Evolutionary conservation across 352 stramenopile genomes (phyloP).

Genomic region (Phytophthora boehmeriae): DNA sequence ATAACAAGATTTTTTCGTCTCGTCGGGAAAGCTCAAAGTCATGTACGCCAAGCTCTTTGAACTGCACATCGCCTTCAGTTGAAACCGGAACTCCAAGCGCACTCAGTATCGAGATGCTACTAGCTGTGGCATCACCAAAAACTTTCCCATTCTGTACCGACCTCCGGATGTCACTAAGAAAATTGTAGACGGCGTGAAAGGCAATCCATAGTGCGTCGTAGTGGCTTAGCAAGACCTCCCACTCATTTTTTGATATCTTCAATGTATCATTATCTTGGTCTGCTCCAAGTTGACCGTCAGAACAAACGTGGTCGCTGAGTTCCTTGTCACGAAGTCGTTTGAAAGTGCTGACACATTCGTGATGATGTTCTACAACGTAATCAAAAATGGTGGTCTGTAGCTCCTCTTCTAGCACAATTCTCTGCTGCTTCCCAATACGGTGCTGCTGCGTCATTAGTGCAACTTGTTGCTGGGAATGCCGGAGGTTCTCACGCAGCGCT

Average conservation of each 20-base stretch:
- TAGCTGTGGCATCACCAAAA: neutral
- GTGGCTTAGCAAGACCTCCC: slow-evolving; percentile 19
- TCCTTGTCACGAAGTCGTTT: slow-evolving; percentile 14
- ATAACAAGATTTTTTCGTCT: slow-evolving; percentile 31
- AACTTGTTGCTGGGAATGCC: slow-evolving; percentile 20
- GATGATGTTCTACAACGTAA: slow-evolving; percentile 21
- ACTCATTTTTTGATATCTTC: slow-evolving; percentile 1
- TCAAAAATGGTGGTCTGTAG: slow-evolving; percentile 4
- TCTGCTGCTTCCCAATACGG: neutral
- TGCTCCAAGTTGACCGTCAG: neutral
- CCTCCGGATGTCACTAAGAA: neutral
- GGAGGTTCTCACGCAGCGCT: slow-evolving; percentile 16
- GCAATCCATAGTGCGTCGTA: slow-evolving; percentile 37
- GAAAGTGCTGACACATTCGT: slow-evolving; percentile 22
- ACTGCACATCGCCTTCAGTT: neutral
- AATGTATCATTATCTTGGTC: slow-evolving; percentile 1
- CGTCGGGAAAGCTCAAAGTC: slow-evolving; percentile 29
- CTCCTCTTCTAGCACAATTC: neutral
- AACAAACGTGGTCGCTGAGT: neutral
- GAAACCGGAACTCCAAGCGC: slow-evolving; percentile 11
- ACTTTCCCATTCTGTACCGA: neutral
- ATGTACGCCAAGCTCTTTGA: neutral
- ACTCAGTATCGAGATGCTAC: neutral
- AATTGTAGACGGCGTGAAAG: slow-evolving; percentile 23
- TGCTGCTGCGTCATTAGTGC: slow-evolving; percentile 11